Base-by-base conservation (phyloP, 768 basidiomycete species). In the Psilocybe cubensis region DNA sequence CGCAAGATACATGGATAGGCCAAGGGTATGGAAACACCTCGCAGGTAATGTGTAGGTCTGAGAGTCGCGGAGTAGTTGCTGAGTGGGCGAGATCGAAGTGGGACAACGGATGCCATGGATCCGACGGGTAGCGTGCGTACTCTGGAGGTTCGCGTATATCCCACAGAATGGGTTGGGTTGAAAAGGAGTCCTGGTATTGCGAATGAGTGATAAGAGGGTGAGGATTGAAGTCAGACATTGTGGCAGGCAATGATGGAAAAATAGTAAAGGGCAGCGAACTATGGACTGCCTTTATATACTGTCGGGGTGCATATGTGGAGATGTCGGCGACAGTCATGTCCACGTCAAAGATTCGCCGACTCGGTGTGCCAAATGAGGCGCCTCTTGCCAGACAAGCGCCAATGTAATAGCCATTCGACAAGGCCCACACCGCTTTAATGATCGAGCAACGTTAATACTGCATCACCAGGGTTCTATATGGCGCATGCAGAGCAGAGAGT, bases 101-200 rank as follows among this genome's bases (percentile, higher is more conserved):
- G 11, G 72, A 60, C 25, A 75, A 61, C 1, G 65, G 50, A 38
- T 51, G 48, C 38, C 49, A 47, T 8, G 44, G 54, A 21, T 59
- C 43, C 17, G 50, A 47, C 5, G 44, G 53, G 11, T 20, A 49
- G 5, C 70, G 65, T 23, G 70, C 71, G 17, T 66, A 67, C 3
- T 62, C 54, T 9, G 83, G 81, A 20, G 72, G 27, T 49, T 74
- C 69, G 33, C 82, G 79, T 45, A 82, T 42, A 64, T 86, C 84
- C 84, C 84, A 86, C 14, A 76, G 56, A 35, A 84, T 54, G 10
- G 64, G 67, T 46, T 70, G 72, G 52, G 59, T 65, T 27, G 65
- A 63, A 0, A 62, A 60, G 12, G 57, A 58, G 27, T 65, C 53
- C 28, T 64, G 57, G 60, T 73, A 64, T 58, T 78, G 77, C 6